Evolutionary conservation across 1,284 basidiomycete species (phyloP), one percentile per base, ranked within the genome.

Genomic region (Irpex rosettiformis): DNA sequence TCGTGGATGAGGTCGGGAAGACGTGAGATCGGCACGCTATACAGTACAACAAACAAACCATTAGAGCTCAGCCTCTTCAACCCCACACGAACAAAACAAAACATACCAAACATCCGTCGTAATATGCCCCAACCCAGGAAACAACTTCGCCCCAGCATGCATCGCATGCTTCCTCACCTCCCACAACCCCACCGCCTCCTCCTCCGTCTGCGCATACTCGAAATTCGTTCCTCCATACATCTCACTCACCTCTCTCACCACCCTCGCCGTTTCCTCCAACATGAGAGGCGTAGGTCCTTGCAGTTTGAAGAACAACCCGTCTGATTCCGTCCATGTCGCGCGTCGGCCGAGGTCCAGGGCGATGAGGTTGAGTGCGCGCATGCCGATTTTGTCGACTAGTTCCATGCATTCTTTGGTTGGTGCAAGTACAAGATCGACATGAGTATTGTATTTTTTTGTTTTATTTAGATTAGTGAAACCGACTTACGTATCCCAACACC

Each of bases 261-360:
- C 77, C 22, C 77, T 76, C 1, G 87, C 84, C 0, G 87, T 85
- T 64, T 92, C 87, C 7, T 78, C 68, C 60, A 93, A 80, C 4
- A 87, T 79, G 3, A 76, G 76, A 2, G 78, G 72, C 1, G 85
- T 82, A 21, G 82, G 77, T 3, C 91, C 92, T 70, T 94, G 91
- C 68, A 96, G 86, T 72, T 96, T 96, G 80, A 96, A 88, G 78
- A 94, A 94, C 10, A 96, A 77, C 27, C 83, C 84, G 67, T 93
- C 91, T 54, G 79, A 79, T 63, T 86, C 86, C 0, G 84, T 83
- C 75, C 86, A 93, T 61, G 79, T 2, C 21, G n/a, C 51, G 37
- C 49, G 30, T 79, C 22, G 37, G 4, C 37, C 37, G 37, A 40
- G n/a, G 7, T 79, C 82, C 60, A 80, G 71, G 51, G 88, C 86